Evolutionary conservation across 331 rosid genomes (phyloP), one percentile per base, ranked within the genome.

Genomic region (Ulmus americana): DNA sequence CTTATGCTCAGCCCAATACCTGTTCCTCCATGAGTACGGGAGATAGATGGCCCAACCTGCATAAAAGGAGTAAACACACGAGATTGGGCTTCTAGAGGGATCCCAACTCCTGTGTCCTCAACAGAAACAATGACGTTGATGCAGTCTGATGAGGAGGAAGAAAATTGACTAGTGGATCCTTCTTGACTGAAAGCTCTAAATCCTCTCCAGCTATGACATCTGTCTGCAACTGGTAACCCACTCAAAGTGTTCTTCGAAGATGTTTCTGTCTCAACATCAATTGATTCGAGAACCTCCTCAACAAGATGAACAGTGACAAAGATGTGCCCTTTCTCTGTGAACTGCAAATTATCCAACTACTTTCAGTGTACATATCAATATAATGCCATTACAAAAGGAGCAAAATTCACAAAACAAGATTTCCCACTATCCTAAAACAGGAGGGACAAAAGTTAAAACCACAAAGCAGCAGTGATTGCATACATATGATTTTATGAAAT

Each of bases 301-400:
- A 88, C 95, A 55, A 85, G 87, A 79, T 90, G 84, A 72, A 90
- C 80, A 3, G 89, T 90, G 77, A 90, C 95, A 52, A 85, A 85
- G 63, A 90, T 88, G 83, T 90, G 97, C 39, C 97, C 96, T 60
- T 79, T 81, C 63, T 88, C 95, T 1, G 95, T 90, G 75, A 90
- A 88, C 97, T 90, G 86, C 67, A 77, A 72, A 69, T 66, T 43
- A 44, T 65, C 65, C 39, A 54, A 61, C 58, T 72, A 76, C 39
- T 54, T 46, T 64, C 50, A 35, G 5, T 12, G 55, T 56, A 38
- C 39, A 74, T 45, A 35, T 8, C 12, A 8, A 38, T 56, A 56
- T 45, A 3, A 50, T 13, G 42, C 35, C 51, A 20, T 8, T 28
- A 50, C 22, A 38, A 40, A 20, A 8, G 14, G 8, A 51, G 16